These are phyloP conservation scores for Pinus tabuliformis DNA, from an alignment of 75 land plant species.

Conservation along the genomic window DNA sequence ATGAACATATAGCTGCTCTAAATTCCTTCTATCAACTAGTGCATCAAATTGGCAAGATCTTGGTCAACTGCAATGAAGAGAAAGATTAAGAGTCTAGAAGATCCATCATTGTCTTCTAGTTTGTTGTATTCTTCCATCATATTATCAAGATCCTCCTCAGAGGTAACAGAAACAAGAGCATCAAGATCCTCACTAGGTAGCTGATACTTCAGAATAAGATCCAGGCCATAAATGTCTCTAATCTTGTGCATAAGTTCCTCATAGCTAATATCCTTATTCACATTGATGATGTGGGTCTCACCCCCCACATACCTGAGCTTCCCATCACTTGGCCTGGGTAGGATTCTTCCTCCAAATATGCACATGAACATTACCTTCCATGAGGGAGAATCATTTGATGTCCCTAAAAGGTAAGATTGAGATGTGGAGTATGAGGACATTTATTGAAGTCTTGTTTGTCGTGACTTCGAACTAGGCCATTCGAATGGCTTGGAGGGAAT, in stretches of 20 bases:
- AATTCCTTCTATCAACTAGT: constrained; percentile 23
- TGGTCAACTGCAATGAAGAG: constrained; percentile 47
- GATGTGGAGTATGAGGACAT: not conserved
- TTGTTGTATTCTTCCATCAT: constrained; percentile 91
- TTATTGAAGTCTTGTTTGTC: not conserved
- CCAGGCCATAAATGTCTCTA: constrained; percentile 44
- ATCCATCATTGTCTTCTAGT: constrained; percentile 46
- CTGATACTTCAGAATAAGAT: constrained; percentile 76
- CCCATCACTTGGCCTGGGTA: constrained; percentile 84
- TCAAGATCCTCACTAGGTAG: constrained; percentile 96
- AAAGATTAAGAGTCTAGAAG: constrained; percentile 68
- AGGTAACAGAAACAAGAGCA: constrained; percentile 89
- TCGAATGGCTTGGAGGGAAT: no score
- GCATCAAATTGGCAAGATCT: constrained; percentile 42
- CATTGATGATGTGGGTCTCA: constrained; percentile 58
- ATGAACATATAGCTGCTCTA: constrained; percentile 72
- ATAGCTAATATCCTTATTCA: constrained; percentile 50
- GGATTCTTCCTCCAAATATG: constrained; percentile 76
- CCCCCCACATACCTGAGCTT: constrained; percentile 93
- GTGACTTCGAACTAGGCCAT: no score
- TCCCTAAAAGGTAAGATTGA: constrained; percentile 21
- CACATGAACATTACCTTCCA: constrained; percentile 63
- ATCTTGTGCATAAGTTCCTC: constrained; percentile 63
- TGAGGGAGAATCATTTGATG: constrained; percentile 30
- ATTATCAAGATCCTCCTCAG: constrained; percentile 87